Conservation (phyloP, 495 filamentous ascomycete genomes). For the Penicillium macrosclerotiorum region DNA sequence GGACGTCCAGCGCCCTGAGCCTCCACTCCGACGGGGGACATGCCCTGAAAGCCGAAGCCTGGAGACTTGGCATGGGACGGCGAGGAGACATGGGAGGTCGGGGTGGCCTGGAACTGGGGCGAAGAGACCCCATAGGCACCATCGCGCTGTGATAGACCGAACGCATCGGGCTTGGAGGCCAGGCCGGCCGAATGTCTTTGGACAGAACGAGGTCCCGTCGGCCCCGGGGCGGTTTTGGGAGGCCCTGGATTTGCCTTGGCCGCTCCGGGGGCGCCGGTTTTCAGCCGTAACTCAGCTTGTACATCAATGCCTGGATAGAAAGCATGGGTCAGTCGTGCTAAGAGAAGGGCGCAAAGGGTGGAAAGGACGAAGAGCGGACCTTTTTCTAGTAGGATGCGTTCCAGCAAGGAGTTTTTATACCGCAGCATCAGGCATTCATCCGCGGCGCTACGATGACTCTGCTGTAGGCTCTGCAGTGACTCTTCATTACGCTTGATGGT, state of each 20-base stretch:
- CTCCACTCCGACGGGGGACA: constrained; percentile 67
- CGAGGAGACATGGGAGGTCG: constrained; percentile 78
- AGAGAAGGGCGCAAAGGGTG: background rate
- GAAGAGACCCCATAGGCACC: constrained; percentile 47
- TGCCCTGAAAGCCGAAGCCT: constrained; percentile 64
- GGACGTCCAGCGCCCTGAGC: constrained; percentile 52
- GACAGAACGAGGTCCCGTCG: constrained; percentile 38
- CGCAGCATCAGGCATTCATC: constrained; percentile 98
- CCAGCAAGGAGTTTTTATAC: constrained; percentile 96
- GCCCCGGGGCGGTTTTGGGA: constrained; percentile 47
- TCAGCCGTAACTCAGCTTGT: constrained; percentile 87
- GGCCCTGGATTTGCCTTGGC: constrained; percentile 54
- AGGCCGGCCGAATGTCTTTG: constrained; percentile 68
- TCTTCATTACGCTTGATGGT: constrained; percentile 98
- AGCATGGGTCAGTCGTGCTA: no score
- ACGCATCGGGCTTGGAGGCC: constrained; percentile 67
- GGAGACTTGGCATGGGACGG: constrained; percentile 71
- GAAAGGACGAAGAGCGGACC: constrained; percentile 46
- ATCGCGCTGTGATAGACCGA: constrained; percentile 53
- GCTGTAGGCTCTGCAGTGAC: constrained; percentile 83
- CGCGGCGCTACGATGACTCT: constrained; percentile 89
- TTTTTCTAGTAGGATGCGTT: constrained; percentile 94
- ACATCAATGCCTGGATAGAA: constrained; percentile 80
- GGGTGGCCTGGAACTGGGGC: constrained; percentile 71
- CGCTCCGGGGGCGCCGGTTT: constrained; percentile 69